These are phyloP conservation scores for Urostyla sp. DNA, from an alignment of 73 alveolate species.

Conservation along the genomic window DNA sequence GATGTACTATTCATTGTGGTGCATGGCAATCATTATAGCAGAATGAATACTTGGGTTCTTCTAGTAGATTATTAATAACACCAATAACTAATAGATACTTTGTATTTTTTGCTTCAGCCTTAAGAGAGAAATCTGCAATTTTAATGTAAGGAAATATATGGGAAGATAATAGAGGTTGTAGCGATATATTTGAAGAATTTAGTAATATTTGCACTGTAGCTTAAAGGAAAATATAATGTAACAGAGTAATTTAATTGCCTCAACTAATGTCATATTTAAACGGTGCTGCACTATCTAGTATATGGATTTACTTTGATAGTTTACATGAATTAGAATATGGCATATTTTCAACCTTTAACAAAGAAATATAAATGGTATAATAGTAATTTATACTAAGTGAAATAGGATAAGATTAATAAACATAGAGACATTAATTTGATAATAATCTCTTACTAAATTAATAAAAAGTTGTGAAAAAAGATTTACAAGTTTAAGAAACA, in stretches of 20 bases:
- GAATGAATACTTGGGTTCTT: conserved; percentile 74
- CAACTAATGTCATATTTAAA: conserved; percentile 66
- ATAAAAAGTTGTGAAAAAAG: background rate
- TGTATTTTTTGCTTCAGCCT: conserved; percentile 65
- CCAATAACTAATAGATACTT: conserved; percentile 81
- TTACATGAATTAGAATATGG: conserved; percentile 44
- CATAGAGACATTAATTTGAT: background rate
- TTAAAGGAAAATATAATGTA: conserved; percentile 46
- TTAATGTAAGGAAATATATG: conserved; percentile 65
- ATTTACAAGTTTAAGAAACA: background rate
- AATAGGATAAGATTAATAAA: background rate
- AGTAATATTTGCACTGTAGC: conserved; percentile 68
- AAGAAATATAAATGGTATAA: conserved; percentile 81
- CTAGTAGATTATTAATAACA: conserved; percentile 45
- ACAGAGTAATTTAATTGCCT: conserved; percentile 16
- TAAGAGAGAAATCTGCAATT: conserved; percentile 76
- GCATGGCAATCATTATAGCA: conserved; percentile 67
- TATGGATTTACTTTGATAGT: conserved; percentile 73
- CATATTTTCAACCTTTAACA: conserved; percentile 57
- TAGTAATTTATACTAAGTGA: conserved; percentile 67
- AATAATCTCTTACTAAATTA: background rate
- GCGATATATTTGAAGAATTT: conserved; percentile 69
- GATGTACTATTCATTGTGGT: conserved; percentile 75
- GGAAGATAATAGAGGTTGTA: conserved; percentile 55
- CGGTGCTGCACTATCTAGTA: conserved; percentile 78